These are phyloP conservation scores for Alternaria triticina DNA, from an alignment of 2,329 filamentous ascomycete genomes.

Conservation along the genomic window DNA sequence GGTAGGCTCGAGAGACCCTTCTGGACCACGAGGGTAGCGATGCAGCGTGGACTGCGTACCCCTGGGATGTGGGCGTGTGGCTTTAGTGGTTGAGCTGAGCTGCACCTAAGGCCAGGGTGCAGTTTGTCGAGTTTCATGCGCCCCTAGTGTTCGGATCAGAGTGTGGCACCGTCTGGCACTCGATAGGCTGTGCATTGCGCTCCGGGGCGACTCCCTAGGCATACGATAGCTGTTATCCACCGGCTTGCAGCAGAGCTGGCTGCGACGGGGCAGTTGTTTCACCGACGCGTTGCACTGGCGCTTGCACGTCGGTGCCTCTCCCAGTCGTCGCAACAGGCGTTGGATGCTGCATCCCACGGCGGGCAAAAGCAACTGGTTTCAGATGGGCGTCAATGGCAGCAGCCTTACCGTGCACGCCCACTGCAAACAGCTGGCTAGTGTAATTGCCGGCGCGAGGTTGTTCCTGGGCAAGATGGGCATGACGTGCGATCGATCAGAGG, in stretches of 20 bases:
- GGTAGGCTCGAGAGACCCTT: neutral
- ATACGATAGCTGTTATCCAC: constrained; percentile 18
- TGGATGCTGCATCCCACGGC: neutral
- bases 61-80: constrained; percentile 6
- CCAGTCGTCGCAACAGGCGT: constrained; percentile 5
- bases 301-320: neutral
- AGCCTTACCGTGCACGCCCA: constrained; percentile 15
- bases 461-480: constrained; percentile 22
- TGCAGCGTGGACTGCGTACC: constrained; percentile 2
- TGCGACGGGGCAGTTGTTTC: constrained; percentile 16
- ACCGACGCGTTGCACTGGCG: constrained; percentile 21
- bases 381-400: constrained; percentile 23
- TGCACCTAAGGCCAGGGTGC: constrained; percentile 11
- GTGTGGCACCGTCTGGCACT: neutral
- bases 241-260: constrained; percentile 10
- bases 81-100: constrained; percentile 15
- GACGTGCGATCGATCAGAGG: constrained; percentile 24
- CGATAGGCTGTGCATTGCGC: constrained; percentile 17
- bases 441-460: constrained; percentile 21
- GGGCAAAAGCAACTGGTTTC: constrained; percentile 12
- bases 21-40: constrained; percentile 10
- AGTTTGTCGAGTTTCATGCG: constrained; percentile 27
- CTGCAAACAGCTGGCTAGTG: constrained; percentile 33
- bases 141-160: constrained; percentile 19
- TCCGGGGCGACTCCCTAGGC: constrained; percentile 1